Base-by-base conservation (phyloP, 208 protist genomes). In the Wallacemonas sp. region DNA sequence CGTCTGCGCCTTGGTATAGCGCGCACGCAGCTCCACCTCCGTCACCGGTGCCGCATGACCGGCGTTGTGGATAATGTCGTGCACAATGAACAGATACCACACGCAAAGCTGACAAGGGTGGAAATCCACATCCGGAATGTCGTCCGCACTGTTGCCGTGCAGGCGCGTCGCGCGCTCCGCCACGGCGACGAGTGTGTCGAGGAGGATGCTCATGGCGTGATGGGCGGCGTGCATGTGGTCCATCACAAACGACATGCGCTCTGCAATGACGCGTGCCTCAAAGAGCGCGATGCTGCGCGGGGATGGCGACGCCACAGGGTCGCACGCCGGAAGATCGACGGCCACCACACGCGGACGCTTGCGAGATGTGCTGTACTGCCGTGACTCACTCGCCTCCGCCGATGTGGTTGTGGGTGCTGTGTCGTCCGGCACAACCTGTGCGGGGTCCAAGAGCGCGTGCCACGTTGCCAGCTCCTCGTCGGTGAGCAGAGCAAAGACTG, bases 161-260 rank as follows among this genome's bases (percentile, higher is more conserved):
- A 44, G 57, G 62, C 18, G 66, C 67, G 39, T 41, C 52, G 50
- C 3, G 71, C 78, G 7, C 72, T 64, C 83, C 22, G 88, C 88
- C 11, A 87, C 32, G 31, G 26, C 61, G 31, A 93, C 59, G 38
- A 92, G 41, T 28, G 76, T 74, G 61, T 95, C 89, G n/a, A 93
- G 75, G 14, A 91, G 57, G n/a, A 93, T 31, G 49, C 82, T 89
- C 50, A 91, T 52, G 18, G 83, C 41, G 69, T 95, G 86, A 23
- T 83, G 64, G 4, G 77, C 75, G 2, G 69, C 70, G 18, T 77
- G 33, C n/a, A 75, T 65, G 71, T 93, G 84, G 18, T 92, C 82
- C 28, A 95, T 61, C 14, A 81, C 85, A 52, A 92, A 92, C 14
- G 75, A 32, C 86, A 92, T 93, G 20, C 84, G 78, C 32, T 63